phyloP scores from a whole-genome alignment of 1,284 basidiomycete genomes.

The Trichosporon sp. region DNA sequence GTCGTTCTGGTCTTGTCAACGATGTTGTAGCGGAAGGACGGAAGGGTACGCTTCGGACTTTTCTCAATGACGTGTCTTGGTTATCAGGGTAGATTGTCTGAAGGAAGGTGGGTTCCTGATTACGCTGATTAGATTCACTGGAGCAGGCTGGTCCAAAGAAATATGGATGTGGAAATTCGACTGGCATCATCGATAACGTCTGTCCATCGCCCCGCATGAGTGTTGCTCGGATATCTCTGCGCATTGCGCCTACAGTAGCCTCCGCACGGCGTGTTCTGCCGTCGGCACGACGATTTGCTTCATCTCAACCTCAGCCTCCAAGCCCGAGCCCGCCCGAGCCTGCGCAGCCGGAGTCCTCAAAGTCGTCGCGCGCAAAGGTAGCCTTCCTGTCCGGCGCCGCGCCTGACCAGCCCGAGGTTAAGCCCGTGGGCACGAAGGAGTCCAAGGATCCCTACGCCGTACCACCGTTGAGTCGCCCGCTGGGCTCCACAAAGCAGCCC shows the following conservation, averaged over 20 bases:
- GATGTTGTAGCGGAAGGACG: not conserved
- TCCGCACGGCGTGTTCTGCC: not conserved
- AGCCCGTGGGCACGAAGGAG: not conserved
- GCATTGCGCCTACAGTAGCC: not conserved
- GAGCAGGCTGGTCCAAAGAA: no score
- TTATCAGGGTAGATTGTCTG: not conserved
- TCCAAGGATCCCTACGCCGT: constrained; percentile 21
- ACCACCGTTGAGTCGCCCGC: constrained; percentile 53
- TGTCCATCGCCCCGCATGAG: no score
- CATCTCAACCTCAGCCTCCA: not conserved
- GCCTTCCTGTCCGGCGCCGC: not conserved
- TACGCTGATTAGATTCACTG: not conserved
- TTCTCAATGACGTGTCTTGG: not conserved
- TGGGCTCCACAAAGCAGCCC: constrained; percentile 64
- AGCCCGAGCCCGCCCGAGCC: not conserved
- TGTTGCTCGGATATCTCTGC: not conserved
- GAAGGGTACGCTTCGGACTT: not conserved
- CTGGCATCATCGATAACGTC: not conserved
- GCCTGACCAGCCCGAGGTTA: not conserved
- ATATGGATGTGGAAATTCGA: not conserved
- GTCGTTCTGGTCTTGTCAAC: not conserved
- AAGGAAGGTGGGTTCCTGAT: not conserved
- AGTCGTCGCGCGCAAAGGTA: not conserved
- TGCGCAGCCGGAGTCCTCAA: not conserved
- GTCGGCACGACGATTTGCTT: not conserved